Evolutionary conservation across 495 filamentous ascomycete species (phyloP), one percentile per base, ranked within the genome.

Genomic region (Oidiodendron maius): DNA sequence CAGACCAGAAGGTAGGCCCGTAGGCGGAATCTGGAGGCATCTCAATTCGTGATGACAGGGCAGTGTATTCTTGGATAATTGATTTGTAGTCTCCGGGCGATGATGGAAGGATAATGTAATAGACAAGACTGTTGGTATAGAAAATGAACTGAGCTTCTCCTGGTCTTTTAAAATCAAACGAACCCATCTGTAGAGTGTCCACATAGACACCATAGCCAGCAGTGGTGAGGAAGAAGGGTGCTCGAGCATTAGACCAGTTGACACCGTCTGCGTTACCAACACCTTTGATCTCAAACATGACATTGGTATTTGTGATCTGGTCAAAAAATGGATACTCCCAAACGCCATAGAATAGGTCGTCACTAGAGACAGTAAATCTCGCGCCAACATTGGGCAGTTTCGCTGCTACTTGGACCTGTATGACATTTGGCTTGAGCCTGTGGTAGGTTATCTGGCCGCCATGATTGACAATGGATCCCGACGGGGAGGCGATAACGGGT

Each of bases 291-390:
- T 63, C 56, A 26, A 56, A 58, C 2, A 38, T 35, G 20, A 63
- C 41, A 39, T 60, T 56, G 12, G 51, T 50, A 42, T 65, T 63
- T 1, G 34, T 41, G 41, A 65, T 48, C 23, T 41, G 46, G 30
- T 53, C 40, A 35, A 50, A 53, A 26, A 52, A 63, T 0, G 60
- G 62, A 43, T 65, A 65, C 48, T 65, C 62, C 62, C 62, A 65
- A 13, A 63, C 60, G 34, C 60, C 62, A 43, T 58, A 63, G 36
- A 61, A 53, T 15, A 18, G 28, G 11, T 42, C 44, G 25, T 48
- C 46, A 15, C 32, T 11, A 34, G 35, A 12, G 20, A 51, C 40
- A 30, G 41, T 38, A 40, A 56, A 56, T 17, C 36, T 17, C 2
- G 53, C 47, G 26, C 35, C 41, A 30, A 22, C 17, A 18, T 17